Base-by-base conservation (phyloP, 2,329 filamentous ascomycete species). In the Alternaria brassicicola region DNA sequence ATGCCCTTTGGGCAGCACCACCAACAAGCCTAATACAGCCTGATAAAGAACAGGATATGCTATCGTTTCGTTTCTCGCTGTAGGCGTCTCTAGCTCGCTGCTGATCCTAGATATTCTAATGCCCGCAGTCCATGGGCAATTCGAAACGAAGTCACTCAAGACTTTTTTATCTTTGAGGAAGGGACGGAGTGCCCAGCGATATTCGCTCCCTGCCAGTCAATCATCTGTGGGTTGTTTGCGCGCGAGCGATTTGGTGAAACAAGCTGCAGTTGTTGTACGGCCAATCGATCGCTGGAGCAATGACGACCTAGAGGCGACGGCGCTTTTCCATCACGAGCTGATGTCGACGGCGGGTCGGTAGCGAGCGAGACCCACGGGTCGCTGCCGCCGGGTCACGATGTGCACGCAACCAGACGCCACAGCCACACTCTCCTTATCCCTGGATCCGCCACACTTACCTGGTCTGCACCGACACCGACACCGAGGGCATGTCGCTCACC, bases 61-160 rank as follows among this genome's bases (percentile, higher is more conserved):
- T 5, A 43, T 47, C n/a, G 38, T 52, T 49, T 55, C 38, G 36
- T 56, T 54, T 52, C 45, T 36, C 55, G 31, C 55, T 59, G 42
- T 45, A 8, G n/a, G 38, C 46, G 36, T 53, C 33, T 38, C 4
- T 21, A 21, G 30, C 26, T 26, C 30, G 30, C 35, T 36, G 51
- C 26, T 55, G 45, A n/a, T 33, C 43, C 25, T 56, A 13, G 50
- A 56, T 19, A 51, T 57, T 25, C 39, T 26, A 57, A 52, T 52
- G 47, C 46, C 4, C n/a, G 35, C n/a, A n/a, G 41, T 45, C 19
- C 2, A 45, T 13, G 47, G 55, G 26, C 23, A n/a, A 49, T 57
- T 43, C 61, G 61, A 60, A 54, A 62, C 61, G n/a, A 59, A 60
- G 55, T 52, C 49, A n/a, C 4, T 15, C n/a, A 45, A 52, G 55